Evolutionary conservation across 2,329 filamentous ascomycete species (phyloP).

Genomic region (Rugonectria rugulosa): DNA sequence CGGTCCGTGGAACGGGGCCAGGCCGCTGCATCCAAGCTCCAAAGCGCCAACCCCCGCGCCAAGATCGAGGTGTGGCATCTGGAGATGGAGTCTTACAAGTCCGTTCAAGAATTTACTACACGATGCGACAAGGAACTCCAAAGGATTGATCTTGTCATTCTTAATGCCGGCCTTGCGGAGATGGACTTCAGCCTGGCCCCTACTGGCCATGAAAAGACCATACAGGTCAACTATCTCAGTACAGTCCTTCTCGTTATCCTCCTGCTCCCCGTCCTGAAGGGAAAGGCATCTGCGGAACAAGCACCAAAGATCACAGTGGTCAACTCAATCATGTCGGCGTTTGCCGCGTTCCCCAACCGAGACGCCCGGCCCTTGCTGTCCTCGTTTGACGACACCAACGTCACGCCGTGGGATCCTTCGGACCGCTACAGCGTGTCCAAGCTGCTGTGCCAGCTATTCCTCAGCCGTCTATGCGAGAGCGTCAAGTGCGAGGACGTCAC

Average conservation of each 20-base stretch:
- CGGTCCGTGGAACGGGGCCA: constrained; percentile 47
- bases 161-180: constrained; percentile 20
- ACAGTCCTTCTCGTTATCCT: constrained; percentile 27
- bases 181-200: neutral
- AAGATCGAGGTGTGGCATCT: constrained; percentile 12
- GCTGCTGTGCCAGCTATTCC: constrained; percentile 41
- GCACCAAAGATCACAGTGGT: constrained; percentile 37
- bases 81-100: constrained; percentile 16
- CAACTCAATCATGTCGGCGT: constrained; percentile 34
- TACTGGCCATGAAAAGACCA: constrained; percentile 31
- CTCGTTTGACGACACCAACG: constrained; percentile 34
- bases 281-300: constrained; percentile 6
- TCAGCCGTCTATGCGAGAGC: constrained; percentile 46
- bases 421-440: constrained; percentile 39
- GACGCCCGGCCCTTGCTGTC: constrained; percentile 27
- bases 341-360: constrained; percentile 32
- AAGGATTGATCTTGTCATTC: constrained; percentile 9
- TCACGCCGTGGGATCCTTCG: constrained; percentile 22
- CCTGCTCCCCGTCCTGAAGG: constrained; percentile 27
- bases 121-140: neutral
- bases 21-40: constrained; percentile 35
- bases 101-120: constrained; percentile 3
- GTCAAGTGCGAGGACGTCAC: constrained; percentile 43
- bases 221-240: constrained; percentile 36
- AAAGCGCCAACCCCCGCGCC: neutral